Evolutionary conservation across 2,329 filamentous ascomycete genomes (phyloP).

Genomic region (Chaetothyriales sp.): DNA sequence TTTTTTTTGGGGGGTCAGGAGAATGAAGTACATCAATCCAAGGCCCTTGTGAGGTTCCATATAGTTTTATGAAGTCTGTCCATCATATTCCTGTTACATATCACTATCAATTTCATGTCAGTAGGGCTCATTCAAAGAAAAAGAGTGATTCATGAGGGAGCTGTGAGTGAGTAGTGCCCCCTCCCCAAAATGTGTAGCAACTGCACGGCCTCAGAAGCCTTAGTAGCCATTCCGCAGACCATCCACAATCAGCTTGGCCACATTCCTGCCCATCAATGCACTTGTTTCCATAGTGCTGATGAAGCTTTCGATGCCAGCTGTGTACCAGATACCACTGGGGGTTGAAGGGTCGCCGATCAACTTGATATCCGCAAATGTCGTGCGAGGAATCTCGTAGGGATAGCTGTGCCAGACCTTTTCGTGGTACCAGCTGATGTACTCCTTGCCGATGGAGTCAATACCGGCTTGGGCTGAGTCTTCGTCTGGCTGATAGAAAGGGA

Average conservation of each 20-base stretch:
- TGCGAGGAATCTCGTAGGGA: slow-evolving; percentile 66
- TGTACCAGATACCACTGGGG: slow-evolving; percentile 36
- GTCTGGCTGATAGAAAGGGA: slow-evolving; percentile 16
- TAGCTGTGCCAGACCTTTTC: slow-evolving; percentile 71
- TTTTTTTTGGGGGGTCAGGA: too few species aligned
- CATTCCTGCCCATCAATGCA: slow-evolving; percentile 63
- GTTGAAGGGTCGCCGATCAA: slow-evolving; percentile 1
- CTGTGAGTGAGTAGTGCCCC: too few species aligned
- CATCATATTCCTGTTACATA: too few species aligned
- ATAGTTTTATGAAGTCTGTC: too few species aligned
- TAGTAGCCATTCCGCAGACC: slow-evolving; percentile 13
- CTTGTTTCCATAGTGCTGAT: slow-evolving; percentile 97
- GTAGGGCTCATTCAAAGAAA: too few species aligned
- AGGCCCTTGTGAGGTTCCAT: too few species aligned
- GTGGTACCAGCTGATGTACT: slow-evolving; percentile 57
- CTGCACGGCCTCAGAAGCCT: too few species aligned
- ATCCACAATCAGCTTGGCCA: slow-evolving; percentile 40
- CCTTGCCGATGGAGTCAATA: slow-evolving; percentile 19
- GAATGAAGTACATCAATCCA: too few species aligned
- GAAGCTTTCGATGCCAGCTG: slow-evolving; percentile 67
- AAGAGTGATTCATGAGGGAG: too few species aligned
- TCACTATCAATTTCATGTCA: too few species aligned
- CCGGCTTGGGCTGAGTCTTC: slow-evolving; percentile 11
- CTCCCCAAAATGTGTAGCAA: too few species aligned
- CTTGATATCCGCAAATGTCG: slow-evolving; percentile 70